A percentile compares a stretch with the other conserved stretches of the same genome.
Evolutionary conservation across 2,329 filamentous ascomycete species (phyloP).

Genomic region (Coleophoma eucalyptorum): DNA sequence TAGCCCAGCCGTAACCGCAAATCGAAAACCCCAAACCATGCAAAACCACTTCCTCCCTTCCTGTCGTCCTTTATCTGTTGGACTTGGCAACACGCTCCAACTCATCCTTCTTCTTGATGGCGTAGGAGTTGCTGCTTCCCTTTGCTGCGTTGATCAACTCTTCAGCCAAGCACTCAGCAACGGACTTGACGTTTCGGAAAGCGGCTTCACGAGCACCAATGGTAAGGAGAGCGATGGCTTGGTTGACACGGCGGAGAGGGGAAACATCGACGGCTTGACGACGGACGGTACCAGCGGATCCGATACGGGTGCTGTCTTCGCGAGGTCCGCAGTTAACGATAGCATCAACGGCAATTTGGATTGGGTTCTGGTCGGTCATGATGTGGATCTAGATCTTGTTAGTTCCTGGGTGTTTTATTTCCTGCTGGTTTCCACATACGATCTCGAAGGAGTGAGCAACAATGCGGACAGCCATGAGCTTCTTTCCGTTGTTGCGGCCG

Average conservation of each 20-base stretch:
- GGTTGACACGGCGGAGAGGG: conserved; percentile 98
- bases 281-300: conserved; percentile 98
- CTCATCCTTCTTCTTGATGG: conserved; percentile 99
- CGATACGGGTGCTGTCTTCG: conserved; percentile 99
- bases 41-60: conserved; percentile 8
- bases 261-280: conserved; percentile 99
- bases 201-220: conserved; percentile 97
- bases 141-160: conserved; percentile 99
- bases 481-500: conserved; percentile 99
- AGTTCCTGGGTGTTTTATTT: conserved; percentile 7
- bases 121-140: conserved; percentile 99
- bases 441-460: conserved; percentile 99
- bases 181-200: conserved; percentile 99
- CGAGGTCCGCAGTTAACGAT: conserved; percentile 99
- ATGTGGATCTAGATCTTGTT: conserved; percentile 78
- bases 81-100: conserved; percentile 99
- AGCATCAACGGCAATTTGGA: conserved; percentile 98
- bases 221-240: conserved; percentile 98
- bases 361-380: conserved; percentile 99
- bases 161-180: conserved; percentile 98
- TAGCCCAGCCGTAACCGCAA: conserved; percentile 25
- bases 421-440: conserved; percentile 56
- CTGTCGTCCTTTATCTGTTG: conserved; percentile 81
- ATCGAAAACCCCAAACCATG: conserved; percentile 26
- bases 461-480: conserved; percentile 99